These are phyloP conservation scores for Xylaria sp. DNA, from an alignment of 2,329 filamentous ascomycete species.

Conservation along the genomic window DNA sequence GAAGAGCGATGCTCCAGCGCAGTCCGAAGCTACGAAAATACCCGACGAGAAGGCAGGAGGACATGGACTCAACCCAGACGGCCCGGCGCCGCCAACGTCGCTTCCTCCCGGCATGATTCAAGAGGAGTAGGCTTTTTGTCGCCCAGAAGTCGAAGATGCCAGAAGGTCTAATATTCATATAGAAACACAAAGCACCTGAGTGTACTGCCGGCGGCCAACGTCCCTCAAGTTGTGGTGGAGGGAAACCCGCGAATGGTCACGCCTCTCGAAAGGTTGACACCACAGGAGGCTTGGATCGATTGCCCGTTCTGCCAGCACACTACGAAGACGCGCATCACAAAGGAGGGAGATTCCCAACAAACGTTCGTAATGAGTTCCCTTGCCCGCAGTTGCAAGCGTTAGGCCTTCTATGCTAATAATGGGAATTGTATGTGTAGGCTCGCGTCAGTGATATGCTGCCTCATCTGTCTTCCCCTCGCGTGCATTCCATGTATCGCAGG, in stretches of 20 bases:
- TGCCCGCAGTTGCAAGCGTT: neutral
- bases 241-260: slow-evolving; percentile 24
- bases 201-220: neutral
- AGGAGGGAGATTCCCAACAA: slow-evolving; percentile 28
- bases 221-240: slow-evolving; percentile 17
- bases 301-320: slow-evolving; percentile 33
- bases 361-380: slow-evolving; percentile 22
- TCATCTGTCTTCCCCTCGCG: slow-evolving; percentile 26
- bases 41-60: neutral
- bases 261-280: slow-evolving; percentile 24
- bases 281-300: slow-evolving; percentile 28
- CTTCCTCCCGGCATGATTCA: neutral
- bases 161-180: neutral
- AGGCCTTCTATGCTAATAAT: neutral
- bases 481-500: slow-evolving; percentile 25
- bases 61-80: neutral
- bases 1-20: neutral
- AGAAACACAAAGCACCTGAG: neutral
- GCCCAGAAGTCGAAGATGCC: too few relatives aligned
- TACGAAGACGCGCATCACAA: slow-evolving; percentile 18
- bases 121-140: neutral
- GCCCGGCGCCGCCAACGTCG: slow-evolving; percentile 5
- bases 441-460: slow-evolving; percentile 26
- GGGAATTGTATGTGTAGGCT: slow-evolving; percentile 15
- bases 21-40: neutral